A percentile compares a stretch with the other conserved stretches of the same genome.
These are phyloP conservation scores for Dacryopinax spathularia DNA, from an alignment of 768 basidiomycete genomes.

Conservation along the genomic window DNA sequence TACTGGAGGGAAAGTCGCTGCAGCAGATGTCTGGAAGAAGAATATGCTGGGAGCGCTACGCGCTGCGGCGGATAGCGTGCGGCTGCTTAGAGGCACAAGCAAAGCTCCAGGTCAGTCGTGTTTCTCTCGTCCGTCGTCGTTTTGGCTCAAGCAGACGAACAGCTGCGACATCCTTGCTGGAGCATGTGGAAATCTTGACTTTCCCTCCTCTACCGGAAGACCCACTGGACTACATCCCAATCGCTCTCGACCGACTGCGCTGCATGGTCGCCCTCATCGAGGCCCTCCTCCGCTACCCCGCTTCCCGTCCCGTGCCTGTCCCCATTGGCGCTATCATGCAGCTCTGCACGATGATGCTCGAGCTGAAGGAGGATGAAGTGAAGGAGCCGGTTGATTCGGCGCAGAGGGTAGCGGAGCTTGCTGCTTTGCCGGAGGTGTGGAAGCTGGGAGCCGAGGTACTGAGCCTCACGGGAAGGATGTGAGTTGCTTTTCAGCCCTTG, in stretches of 20 bases:
- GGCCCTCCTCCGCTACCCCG: slow-evolving; percentile 26
- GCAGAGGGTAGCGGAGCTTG: slow-evolving; percentile 40
- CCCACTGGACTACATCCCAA: slow-evolving; percentile 36
- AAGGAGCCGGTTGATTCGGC: slow-evolving; percentile 38
- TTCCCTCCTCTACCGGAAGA: slow-evolving; percentile 26
- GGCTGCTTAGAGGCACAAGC: neutral
- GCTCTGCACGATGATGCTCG: slow-evolving; percentile 35
- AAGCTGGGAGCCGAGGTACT: slow-evolving; percentile 39
- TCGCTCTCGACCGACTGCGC: slow-evolving; percentile 48
- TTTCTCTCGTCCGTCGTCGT: neutral
- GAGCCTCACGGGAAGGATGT: slow-evolving; percentile 38
- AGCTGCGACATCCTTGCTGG: slow-evolving; percentile 6
- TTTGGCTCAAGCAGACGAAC: neutral
- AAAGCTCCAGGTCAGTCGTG: slow-evolving; percentile 25
- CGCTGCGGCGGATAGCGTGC: slow-evolving; percentile 51
- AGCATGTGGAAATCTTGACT: slow-evolving; percentile 11
- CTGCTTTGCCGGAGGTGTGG: slow-evolving; percentile 40
- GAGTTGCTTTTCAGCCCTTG: slow-evolving; percentile 11
- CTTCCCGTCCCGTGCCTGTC: slow-evolving; percentile 46
- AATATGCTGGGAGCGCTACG: slow-evolving; percentile 53
- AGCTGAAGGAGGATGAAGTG: slow-evolving; percentile 24
- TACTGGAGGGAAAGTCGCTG: slow-evolving; percentile 68
- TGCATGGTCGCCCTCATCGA: slow-evolving; percentile 38
- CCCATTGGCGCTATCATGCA: slow-evolving; percentile 51
- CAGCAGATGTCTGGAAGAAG: slow-evolving; percentile 57